A percentile compares a stretch with the other conserved stretches of the same genome.
These are phyloP conservation scores for Penicillium turbatum DNA, from an alignment of 495 filamentous ascomycete species.

Conservation along the genomic window DNA sequence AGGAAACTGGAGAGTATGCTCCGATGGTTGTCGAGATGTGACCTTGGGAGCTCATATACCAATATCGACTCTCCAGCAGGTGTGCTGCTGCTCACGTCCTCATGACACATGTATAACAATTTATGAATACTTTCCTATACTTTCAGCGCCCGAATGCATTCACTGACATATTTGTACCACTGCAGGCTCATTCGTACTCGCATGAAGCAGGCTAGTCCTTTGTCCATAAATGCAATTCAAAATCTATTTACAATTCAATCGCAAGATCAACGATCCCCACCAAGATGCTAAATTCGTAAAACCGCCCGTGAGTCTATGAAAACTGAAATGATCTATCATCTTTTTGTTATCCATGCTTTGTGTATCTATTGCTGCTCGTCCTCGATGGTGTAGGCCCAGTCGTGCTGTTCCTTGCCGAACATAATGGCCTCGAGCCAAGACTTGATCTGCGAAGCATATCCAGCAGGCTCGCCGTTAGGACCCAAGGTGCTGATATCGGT, in stretches of 20 bases:
- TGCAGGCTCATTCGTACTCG: background rate
- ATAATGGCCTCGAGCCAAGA: conserved; percentile 77
- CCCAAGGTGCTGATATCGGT: conserved; percentile 63
- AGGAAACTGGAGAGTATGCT: conserved; percentile 82
- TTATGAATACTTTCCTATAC: background rate
- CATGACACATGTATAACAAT: background rate
- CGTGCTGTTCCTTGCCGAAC: conserved; percentile 75
- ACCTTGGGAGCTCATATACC: background rate
- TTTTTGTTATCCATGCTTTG: background rate
- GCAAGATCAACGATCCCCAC: background rate
- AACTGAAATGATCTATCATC: background rate
- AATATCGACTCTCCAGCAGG: too few species aligned
- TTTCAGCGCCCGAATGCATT: background rate
- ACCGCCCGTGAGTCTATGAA: background rate
- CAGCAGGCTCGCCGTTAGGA: conserved; percentile 52
- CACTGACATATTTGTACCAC: background rate
- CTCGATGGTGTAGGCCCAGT: conserved; percentile 74
- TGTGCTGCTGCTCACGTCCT: too few species aligned
- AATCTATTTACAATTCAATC: conserved; percentile 8
- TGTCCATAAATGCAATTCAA: conserved; percentile 3
- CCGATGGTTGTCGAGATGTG: conserved; percentile 73
- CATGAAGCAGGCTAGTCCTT: background rate
- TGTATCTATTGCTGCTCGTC: conserved; percentile 46
- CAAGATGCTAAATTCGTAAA: background rate
- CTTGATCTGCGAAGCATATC: conserved; percentile 70